phyloP scores from a whole-genome alignment of 2,329 filamentous ascomycete genomes.

The Fusarium humuli region DNA sequence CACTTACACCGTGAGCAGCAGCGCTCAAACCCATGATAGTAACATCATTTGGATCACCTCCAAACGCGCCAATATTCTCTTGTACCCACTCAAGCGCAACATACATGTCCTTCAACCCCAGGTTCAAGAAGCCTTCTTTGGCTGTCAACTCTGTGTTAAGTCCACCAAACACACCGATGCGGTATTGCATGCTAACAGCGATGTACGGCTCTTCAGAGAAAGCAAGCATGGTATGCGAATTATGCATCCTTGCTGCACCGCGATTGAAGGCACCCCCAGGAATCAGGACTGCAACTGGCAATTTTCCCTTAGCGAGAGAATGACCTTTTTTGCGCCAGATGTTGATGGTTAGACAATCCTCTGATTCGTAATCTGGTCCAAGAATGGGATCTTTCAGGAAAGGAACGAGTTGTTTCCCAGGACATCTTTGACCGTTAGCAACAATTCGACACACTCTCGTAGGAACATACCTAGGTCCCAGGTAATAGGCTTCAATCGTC shows the following conservation, averaged over 20 bases:
- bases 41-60: constrained; percentile 60
- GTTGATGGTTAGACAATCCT: constrained; percentile 47
- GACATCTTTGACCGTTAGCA: constrained; percentile 42
- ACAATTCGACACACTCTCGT: accelerated
- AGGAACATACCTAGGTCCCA: constrained; percentile 32
- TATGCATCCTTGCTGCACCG: constrained; percentile 54
- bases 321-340: constrained; percentile 41
- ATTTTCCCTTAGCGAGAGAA: constrained; percentile 26
- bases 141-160: constrained; percentile 63
- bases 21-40: constrained; percentile 60
- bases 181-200: constrained; percentile 59
- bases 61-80: constrained; percentile 63
- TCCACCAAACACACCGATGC: constrained; percentile 70
- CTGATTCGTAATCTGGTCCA: constrained; percentile 48
- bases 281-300: constrained; percentile 46
- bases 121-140: constrained; percentile 64
- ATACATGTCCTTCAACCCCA: constrained; percentile 64
- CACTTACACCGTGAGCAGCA: constrained; percentile 49
- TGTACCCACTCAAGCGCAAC: constrained; percentile 62
- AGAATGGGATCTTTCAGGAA: constrained; percentile 48
- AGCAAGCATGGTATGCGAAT: constrained; percentile 60
- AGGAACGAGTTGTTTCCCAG: constrained; percentile 48
- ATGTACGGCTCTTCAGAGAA: constrained; percentile 61
- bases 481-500: constrained; percentile 43
- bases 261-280: constrained; percentile 50